Percentiles rank a stretch among this genome's conserved stretches.
Conservation (phyloP, 768 basidiomycete species). For the Tulasnella sp. region DNA sequence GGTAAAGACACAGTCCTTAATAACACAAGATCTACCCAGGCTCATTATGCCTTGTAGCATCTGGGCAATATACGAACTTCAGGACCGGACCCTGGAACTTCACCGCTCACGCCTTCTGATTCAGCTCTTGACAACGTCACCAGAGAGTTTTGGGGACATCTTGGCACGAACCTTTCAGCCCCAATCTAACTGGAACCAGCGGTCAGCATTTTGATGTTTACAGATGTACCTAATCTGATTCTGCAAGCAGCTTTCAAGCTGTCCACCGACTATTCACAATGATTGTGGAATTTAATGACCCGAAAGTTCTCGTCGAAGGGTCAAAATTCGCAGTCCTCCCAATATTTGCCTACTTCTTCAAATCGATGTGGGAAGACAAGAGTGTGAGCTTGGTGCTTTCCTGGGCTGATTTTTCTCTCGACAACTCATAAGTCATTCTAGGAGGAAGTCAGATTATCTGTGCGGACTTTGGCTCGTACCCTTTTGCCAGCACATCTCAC, state of each 20-base stretch:
- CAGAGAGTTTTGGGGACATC: conserved; percentile 48
- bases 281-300: conserved; percentile 53
- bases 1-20: conserved; percentile 38
- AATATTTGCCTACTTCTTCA: conserved; percentile 52
- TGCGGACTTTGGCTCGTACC: conserved; percentile 46
- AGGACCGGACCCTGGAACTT: conserved; percentile 41
- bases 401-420: background rate
- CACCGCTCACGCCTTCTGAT: conserved; percentile 48
- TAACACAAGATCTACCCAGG: conserved; percentile 14
- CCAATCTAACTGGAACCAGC: conserved; percentile 36
- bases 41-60: conserved; percentile 33
- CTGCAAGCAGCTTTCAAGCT: conserved; percentile 37
- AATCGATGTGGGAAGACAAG: conserved; percentile 51
- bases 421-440: conserved; percentile 24
- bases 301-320: conserved; percentile 49
- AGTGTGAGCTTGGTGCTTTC: conserved; percentile 33
- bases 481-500: conserved; percentile 57
- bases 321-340: conserved; percentile 48
- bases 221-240: background rate
- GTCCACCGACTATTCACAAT: conserved; percentile 52
- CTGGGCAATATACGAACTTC: conserved; percentile 61
- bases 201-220: conserved; percentile 31
- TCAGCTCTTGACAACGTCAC: conserved; percentile 50
- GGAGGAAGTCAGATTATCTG: conserved; percentile 59
- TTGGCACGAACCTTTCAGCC: conserved; percentile 35